These are phyloP conservation scores for Tripidium arundinaceum DNA, from an alignment of 202 grass and related monocot species.

Conservation along the genomic window DNA sequence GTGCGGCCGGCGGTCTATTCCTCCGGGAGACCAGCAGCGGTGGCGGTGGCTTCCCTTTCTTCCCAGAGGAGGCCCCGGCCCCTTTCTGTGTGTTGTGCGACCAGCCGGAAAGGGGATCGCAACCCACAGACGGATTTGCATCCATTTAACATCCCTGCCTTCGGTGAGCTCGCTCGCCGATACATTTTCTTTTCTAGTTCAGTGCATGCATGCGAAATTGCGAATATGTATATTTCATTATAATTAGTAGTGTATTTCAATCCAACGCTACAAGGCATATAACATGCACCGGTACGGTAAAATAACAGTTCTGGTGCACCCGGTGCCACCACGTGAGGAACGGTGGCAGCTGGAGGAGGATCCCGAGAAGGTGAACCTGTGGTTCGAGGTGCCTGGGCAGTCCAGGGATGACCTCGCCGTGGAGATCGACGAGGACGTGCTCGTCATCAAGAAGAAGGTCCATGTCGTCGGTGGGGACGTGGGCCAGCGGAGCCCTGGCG, in stretches of 20 bases:
- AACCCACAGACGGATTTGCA: conserved; percentile 22
- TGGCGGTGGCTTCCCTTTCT: background rate
- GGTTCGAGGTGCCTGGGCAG: conserved; percentile 39
- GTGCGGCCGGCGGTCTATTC: background rate
- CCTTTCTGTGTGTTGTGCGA: background rate
- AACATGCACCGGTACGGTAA: background rate
- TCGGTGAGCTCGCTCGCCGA: background rate
- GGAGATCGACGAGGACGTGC: conserved; percentile 45
- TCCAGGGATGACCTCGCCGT: conserved; percentile 29
- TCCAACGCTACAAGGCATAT: background rate
- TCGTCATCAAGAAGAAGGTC: conserved; percentile 23
- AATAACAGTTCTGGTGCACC: conserved; percentile 14
- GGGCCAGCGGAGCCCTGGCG: background rate
- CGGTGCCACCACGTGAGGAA: background rate
- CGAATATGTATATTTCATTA: background rate
- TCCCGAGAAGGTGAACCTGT: background rate
- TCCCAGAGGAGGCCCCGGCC: background rate
- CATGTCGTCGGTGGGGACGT: background rate
- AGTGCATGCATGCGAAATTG: background rate
- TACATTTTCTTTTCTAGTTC: background rate
- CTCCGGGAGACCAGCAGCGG: background rate
- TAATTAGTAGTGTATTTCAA: background rate
- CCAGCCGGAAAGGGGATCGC: background rate
- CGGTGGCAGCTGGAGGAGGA: conserved; percentile 33
- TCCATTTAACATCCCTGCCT: conserved; percentile 27